Conservation (phyloP, 495 filamentous ascomycete genomes). For the Evernia prunastri region DNA sequence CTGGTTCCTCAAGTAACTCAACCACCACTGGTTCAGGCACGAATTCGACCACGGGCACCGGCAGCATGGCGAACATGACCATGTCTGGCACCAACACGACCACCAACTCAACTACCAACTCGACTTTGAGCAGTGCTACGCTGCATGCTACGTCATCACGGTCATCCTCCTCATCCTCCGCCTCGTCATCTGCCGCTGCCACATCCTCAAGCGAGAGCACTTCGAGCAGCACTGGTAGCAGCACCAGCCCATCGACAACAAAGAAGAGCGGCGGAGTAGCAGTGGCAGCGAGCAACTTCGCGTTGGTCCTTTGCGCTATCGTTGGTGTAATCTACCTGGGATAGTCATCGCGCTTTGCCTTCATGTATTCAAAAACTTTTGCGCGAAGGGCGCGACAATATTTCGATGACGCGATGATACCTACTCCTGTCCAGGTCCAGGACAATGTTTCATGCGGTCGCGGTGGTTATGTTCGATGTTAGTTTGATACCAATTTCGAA, state of each 20-base stretch:
- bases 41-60: slow-evolving; percentile 1
- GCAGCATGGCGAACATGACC: slow-evolving; percentile 1
- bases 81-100: slow-evolving; percentile 6
- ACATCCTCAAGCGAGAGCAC: slow-evolving; percentile 4
- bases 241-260: slow-evolving; percentile 11
- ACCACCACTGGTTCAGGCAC: slow-evolving; percentile 18
- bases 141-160: slow-evolving; percentile 6
- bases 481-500: neutral
- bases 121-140: slow-evolving; percentile 12
- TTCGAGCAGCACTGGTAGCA: slow-evolving; percentile 13
- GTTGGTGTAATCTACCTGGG: slow-evolving; percentile 21
- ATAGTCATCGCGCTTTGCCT: neutral
- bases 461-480: neutral
- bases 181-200: slow-evolving; percentile 7
- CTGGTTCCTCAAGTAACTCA: slow-evolving; percentile 2
- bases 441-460: neutral
- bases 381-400: neutral
- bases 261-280: slow-evolving; percentile 9
- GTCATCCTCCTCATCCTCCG: slow-evolving; percentile 8
- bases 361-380: neutral
- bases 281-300: slow-evolving; percentile 17
- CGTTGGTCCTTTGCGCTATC: slow-evolving; percentile 9
- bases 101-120: neutral
- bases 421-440: slow-evolving; percentile 6
- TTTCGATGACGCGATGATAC: slow-evolving; percentile 2